Evolutionary conservation across 805 yeast genomes (phyloP), one percentile per base, ranked within the genome.

Genomic region (Candida parachauliodes): DNA sequence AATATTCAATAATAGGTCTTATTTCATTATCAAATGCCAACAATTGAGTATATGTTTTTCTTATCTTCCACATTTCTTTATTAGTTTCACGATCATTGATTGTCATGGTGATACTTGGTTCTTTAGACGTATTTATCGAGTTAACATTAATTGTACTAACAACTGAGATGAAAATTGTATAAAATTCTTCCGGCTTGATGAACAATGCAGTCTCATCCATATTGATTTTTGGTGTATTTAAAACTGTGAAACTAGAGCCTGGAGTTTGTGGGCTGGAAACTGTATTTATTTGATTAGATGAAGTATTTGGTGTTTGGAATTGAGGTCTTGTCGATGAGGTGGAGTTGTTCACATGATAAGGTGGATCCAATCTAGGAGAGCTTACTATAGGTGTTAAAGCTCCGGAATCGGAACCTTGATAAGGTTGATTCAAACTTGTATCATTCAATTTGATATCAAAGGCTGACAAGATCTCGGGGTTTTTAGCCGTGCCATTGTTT

Each of bases 11-110:
- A 8, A 64, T 55, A 4, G 75, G 75, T 44, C 88, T 68, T 8
- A 87, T 62, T 27, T 71, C 76, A 16, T 62, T 57, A 57, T 88
- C 94, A 44, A 89, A 68, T 8, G 70, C 66, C 5, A 65, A 44
- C n/a, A 91, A 61, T 48, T 81, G 82, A 1, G 74, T 62, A 41
- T 79, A 73, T 2, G 78, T 58, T 51, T 88, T 88, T 28, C 78
- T 66, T 37, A 87, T 77, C 47, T 79, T 71, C 83, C 95, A 89
- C 67, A 85, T 74, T 48, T 81, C 87, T 43, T 79, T 79, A 27
- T 68, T 65, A 2, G 80, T 60, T 17, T 70, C 77, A 23, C 79
- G 72, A 47, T 84, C 91, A 32, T 72, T 62, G 4, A 84, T 77
- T 12, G 82, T 72, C 37, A 89, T 70, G 1, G 83, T 68, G 16